Conservation (phyloP, 768 basidiomycete genomes). For the Tephrocybe rancida region DNA sequence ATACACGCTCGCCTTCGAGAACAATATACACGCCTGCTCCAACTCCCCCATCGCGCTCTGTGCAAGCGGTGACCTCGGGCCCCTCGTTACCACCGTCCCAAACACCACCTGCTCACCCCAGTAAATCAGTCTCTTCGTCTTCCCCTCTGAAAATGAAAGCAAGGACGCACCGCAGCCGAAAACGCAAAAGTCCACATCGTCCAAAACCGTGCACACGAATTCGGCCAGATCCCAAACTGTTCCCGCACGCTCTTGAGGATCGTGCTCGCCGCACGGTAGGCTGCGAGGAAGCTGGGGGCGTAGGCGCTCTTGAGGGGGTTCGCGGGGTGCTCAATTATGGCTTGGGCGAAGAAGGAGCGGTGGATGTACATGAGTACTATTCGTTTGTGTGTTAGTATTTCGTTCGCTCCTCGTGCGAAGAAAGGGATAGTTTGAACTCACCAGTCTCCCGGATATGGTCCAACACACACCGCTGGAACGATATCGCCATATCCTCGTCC, state of each 20-base stretch:
- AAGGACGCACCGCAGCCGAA: conserved; percentile 47
- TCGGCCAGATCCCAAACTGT: conserved; percentile 49
- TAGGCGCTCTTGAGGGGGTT: conserved; percentile 71
- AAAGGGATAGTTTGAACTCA: conserved; percentile 20
- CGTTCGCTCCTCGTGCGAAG: no score
- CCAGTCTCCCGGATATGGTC: conserved; percentile 53
- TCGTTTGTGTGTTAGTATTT: not conserved
- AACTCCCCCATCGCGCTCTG: conserved; percentile 68
- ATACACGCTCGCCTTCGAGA: conserved; percentile 57
- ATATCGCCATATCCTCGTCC: conserved; percentile 33
- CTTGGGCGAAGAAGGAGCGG: conserved; percentile 71
- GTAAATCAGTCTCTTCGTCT: not conserved
- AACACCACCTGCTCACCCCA: conserved; percentile 83
- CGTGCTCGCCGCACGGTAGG: conserved; percentile 58
- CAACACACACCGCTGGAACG: conserved; percentile 47
- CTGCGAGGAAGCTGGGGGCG: conserved; percentile 64
- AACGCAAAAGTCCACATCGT: conserved; percentile 64
- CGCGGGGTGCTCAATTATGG: conserved; percentile 64
- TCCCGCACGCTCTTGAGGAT: conserved; percentile 54
- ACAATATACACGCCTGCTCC: conserved; percentile 67
- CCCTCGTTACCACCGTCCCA: conserved; percentile 76
- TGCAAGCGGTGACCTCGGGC: conserved; percentile 70
- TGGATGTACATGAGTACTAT: conserved; percentile 66
- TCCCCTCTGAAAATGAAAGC: not conserved
- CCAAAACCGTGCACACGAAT: conserved; percentile 58